Base-by-base conservation (phyloP, 163 green algal species). In the Botryococcus braunii region DNA sequence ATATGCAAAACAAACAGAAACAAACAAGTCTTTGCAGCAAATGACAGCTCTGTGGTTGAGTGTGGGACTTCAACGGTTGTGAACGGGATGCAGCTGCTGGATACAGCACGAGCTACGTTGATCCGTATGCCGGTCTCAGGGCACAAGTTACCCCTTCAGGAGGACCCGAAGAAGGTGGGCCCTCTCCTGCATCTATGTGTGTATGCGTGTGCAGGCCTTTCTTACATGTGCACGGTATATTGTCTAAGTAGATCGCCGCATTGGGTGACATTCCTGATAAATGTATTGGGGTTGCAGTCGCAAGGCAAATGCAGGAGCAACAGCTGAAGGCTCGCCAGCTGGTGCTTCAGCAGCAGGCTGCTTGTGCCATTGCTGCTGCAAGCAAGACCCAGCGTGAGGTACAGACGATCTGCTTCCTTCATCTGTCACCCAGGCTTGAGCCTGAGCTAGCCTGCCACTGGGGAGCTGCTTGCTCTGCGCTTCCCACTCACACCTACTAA, bases 351-450 rank as follows among this genome's bases (percentile, higher is more conserved):
- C 85, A 93, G 74, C 89, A 95, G 77, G 89, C 89, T 11, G 77
- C 77, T 29, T 85, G 71, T 8, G 88, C 89, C 32, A 81, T 85
- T 25, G 78, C 76, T 17, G 85, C 86, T 5, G 84, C 82, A n/a
- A 86, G 73, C 66, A 93, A 92, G 70, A 91, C 88, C 29, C 88
- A 95, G 65, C 77, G 88, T 9, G 88, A 95, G 85, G 84, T 89
- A 60, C 25, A 71, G 5, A 37, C 25, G 17, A 36, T 48, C 17
- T 52, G 13, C 40, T 13, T 25, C 60, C 60, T 21, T 66, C 41
- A 23, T 6, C 5, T 5, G 50, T 37, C 23, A 25, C 35, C 34
- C 35, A 36, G n/a, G n/a, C n/a, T n/a, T n/a, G n/a, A n/a, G n/a
- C n/a, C n/a, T n/a, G n/a, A n/a, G n/a, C n/a, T n/a, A n/a, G n/a